These are phyloP conservation scores for Chenopodium suecicum DNA, from an alignment of 148 eudicot genomes.

Conservation along the genomic window DNA sequence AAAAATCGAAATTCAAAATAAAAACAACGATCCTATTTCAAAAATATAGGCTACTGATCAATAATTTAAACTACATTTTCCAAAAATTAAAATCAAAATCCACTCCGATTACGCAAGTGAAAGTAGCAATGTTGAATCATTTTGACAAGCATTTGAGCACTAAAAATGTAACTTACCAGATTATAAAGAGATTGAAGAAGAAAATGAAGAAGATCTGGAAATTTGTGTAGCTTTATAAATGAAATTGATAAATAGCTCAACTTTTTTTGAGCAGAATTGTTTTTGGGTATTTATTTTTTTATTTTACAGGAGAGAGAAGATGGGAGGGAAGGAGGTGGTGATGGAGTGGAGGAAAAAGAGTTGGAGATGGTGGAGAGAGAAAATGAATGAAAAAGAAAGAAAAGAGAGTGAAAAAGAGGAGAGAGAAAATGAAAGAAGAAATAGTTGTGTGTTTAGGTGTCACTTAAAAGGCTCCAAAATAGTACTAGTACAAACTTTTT, in stretches of 20 bases:
- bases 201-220: constrained; percentile 13
- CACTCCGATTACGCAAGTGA: background rate
- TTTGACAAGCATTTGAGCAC: background rate
- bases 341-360: background rate
- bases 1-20: background rate
- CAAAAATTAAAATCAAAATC: constrained; percentile 6
- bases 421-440: too few species aligned
- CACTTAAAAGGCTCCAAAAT: constrained; percentile 36
- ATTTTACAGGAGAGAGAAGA: background rate
- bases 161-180: constrained; percentile 11
- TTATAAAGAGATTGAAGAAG: background rate
- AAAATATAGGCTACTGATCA: background rate
- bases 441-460: constrained; percentile 24
- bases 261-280: too few species aligned
- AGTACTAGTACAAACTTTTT: background rate
- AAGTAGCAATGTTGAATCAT: background rate
- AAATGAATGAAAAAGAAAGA: background rate
- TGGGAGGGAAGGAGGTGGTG: constrained; percentile 17
- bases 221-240: too few species aligned
- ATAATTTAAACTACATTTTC: constrained; percentile 6
- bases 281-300: background rate
- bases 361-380: background rate
- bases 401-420: too few species aligned
- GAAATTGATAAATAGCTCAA: background rate
- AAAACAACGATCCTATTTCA: background rate